phyloP scores from a whole-genome alignment of 139 green algal genomes.

The Microglena sp. region DNA sequence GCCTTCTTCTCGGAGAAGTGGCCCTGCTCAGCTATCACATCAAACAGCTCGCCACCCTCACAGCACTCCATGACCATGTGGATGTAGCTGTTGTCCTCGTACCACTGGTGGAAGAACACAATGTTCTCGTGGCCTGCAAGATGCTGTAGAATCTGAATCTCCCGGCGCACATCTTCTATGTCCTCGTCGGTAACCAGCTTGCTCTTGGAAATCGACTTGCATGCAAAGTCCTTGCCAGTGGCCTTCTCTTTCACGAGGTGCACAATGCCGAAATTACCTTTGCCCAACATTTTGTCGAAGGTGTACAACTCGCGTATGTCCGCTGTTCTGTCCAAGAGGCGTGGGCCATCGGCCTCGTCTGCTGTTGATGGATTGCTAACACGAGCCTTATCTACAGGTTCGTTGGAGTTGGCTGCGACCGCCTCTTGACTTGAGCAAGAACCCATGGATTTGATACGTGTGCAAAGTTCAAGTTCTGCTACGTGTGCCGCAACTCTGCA shows the following conservation, averaged over 20 bases:
- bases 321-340: too few relatives aligned
- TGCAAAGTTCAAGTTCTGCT: too few relatives aligned
- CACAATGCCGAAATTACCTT: slow-evolving; percentile 58
- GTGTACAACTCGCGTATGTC: slow-evolving; percentile 32
- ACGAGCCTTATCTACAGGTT: too few relatives aligned
- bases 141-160: slow-evolving; percentile 56
- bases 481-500: too few relatives aligned
- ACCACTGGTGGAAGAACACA: slow-evolving; percentile 40
- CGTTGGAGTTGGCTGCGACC: too few relatives aligned
- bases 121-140: slow-evolving; percentile 68
- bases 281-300: slow-evolving; percentile 48
- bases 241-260: slow-evolving; percentile 43
- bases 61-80: slow-evolving; percentile 80
- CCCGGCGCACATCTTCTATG: slow-evolving; percentile 52
- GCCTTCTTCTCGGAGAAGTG: slow-evolving; percentile 54
- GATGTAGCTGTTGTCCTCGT: slow-evolving; percentile 68
- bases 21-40: slow-evolving; percentile 67
- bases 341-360: too few relatives aligned
- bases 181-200: slow-evolving; percentile 53
- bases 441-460: too few relatives aligned
- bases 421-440: too few relatives aligned
- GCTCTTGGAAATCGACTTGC: slow-evolving; percentile 68
- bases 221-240: slow-evolving; percentile 54
- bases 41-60: slow-evolving; percentile 91
- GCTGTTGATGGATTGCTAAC: too few relatives aligned